Evolutionary conservation across 257 asterid species (phyloP), one percentile per base, ranked within the genome.

Genomic region (Solanum paucissectum): DNA sequence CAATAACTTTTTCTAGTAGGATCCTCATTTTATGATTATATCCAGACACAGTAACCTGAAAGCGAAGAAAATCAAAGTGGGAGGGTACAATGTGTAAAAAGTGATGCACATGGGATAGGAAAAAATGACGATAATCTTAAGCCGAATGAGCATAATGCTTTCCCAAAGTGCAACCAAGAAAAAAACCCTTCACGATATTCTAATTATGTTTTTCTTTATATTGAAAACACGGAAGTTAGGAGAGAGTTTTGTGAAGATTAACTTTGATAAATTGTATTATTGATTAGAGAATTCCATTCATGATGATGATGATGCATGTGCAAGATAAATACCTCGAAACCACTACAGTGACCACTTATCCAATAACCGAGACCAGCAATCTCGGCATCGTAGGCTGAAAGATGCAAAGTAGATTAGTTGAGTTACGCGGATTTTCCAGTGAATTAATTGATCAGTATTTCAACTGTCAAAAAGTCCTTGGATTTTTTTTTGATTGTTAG

Each of bases 321-420:
- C 74, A 71, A 16, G 27, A 36, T 27, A 71, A 81, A 84, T 90
- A 97, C 99, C 99, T 95, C 95, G 86, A 97, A 97, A 86, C 99
- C 99, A 91, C 73, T 90, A 86, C 90, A 90, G 16, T 94, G 85
- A 90, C 88, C 92, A 91, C 60, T 90, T 91, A 97, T 92, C 84
- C 91, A 94, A 89, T 96, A 97, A 91, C 92, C 87, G 46, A 97
- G 99, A 86, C 99, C 99, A 86, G 99, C 99, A 90, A 95, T 94
- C 92, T 95, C 92, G 33, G 99, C 99, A 93, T 97, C 92, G 60
- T 97, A 97, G 89, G 99, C 99, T 97, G 98, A 85, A 91, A 90
- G 44, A 92, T 62, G 90, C 87, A 90, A 74, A 87, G 74, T 33
- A 87, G 42, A 69, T 20, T 69, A 44, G 84, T 66, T 7, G 85